phyloP scores from a whole-genome alignment of 768 basidiomycete species.

The Mycena galericulata region DNA sequence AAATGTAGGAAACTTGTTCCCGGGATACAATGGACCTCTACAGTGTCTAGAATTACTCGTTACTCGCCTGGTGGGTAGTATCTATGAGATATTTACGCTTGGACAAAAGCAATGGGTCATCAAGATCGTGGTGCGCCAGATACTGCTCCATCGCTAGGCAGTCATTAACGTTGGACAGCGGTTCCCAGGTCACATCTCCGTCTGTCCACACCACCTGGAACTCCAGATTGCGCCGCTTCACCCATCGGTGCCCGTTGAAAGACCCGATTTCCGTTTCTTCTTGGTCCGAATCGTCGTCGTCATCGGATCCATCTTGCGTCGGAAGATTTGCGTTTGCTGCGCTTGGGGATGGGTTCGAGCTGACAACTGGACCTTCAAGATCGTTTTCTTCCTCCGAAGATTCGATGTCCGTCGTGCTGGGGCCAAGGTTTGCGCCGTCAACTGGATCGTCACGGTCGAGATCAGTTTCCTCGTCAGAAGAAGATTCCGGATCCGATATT shows the following conservation, averaged over 20 bases:
- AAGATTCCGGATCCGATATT: not conserved
- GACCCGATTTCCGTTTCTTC: constrained; percentile 3
- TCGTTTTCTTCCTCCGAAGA: not conserved
- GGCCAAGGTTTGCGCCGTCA: not conserved
- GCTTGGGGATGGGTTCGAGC: not conserved
- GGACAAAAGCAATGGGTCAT: no score
- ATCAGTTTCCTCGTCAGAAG: constrained; percentile 1
- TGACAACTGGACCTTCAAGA: not conserved
- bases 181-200: constrained; percentile 27
- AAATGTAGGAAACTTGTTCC: no score
- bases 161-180: constrained; percentile 19
- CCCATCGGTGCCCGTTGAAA: constrained; percentile 14
- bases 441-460: not conserved
- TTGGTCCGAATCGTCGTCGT: constrained; percentile 6
- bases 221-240: not conserved
- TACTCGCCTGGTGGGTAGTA: not conserved
- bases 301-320: not conserved
- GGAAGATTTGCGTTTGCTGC: not conserved
- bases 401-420: not conserved
- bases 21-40: not conserved
- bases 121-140: no score
- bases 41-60: not conserved
- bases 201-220: constrained; percentile 28
- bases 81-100: constrained; percentile 14
- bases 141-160: constrained; percentile 18